Evolutionary conservation across 2,329 filamentous ascomycete species (phyloP), one percentile per base, ranked within the genome.

Genomic region (Ilyonectria mors-panacis): DNA sequence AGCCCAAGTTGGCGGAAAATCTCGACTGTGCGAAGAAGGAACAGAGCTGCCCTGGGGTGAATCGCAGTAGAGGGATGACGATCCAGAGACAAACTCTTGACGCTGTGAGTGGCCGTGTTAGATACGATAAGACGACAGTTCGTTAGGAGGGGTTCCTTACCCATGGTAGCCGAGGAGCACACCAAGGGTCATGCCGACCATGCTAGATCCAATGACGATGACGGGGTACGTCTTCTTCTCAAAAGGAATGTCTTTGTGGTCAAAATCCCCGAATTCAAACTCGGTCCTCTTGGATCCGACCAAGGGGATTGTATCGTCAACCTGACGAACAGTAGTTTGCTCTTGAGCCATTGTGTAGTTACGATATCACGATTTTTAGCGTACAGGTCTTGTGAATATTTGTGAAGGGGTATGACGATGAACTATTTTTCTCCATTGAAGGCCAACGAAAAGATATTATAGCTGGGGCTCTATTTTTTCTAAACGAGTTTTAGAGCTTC

Each of bases 61-160:
- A 58, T 58, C n/a, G 55, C 55, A 37, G 55, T 58, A 12, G 55
- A 58, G 21, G 55, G 55, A 30, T 58, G 55, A n/a, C 55, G 55
- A 47, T 58, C 55, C 26, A 58, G 10, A 6, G 55, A 58, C 15
- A 58, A 8, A 48, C 39, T 47, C 42, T 48, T 58, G 42, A 58
- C 30, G 1, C 55, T 58, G 4, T 2, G 17, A 23, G 7, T 19
- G 10, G 4, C 37, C 13, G 35, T 37, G 12, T 39, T 39, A 39
- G 37, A 15, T 13, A 13, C 26, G 26, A 26, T 26, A 26, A 26
- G 26, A 26, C 26, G 26, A 26, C 26, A 26, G 26, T 26, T 26
- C 1, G 26, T 26, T 26, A 26, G 4, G 26, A 26, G 26, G 26
- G 26, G 26, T 26, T 26, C 26, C 26, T 26, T 39, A 39, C 37